A percentile compares a stretch with the other conserved stretches of the same genome.
phyloP scores from a whole-genome alignment of 768 basidiomycete species.

The Lentinula aciculospora region DNA sequence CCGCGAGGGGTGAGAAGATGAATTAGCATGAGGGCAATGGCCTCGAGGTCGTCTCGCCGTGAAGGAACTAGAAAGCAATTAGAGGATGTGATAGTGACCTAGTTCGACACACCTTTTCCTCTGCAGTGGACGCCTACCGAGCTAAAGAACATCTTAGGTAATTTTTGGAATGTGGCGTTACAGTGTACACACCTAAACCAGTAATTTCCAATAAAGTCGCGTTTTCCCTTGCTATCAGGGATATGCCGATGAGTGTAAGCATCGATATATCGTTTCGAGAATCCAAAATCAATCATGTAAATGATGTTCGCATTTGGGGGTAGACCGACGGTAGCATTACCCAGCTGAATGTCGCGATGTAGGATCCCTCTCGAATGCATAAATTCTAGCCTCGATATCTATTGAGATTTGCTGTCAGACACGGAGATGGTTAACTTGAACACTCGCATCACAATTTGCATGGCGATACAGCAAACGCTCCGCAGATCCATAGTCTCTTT shows the following conservation, averaged over 20 bases:
- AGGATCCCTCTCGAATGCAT: conserved; percentile 74
- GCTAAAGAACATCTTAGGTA: conserved; percentile 19
- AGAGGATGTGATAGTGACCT: not conserved
- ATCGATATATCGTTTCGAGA: conserved; percentile 76
- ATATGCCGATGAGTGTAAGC: conserved; percentile 61
- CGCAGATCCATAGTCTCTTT: conserved; percentile 61
- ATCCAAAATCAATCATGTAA: conserved; percentile 86
- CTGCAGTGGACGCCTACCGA: conserved; percentile 75
- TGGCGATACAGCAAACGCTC: conserved; percentile 68
- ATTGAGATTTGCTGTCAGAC: not conserved
- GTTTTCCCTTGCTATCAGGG: conserved; percentile 57
- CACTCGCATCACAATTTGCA: conserved; percentile 58
- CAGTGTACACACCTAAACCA: conserved; percentile 56
- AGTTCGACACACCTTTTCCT: conserved; percentile 49
- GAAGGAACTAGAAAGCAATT: conserved; percentile 54
- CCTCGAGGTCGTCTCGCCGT: conserved; percentile 75
- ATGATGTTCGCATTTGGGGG: conserved; percentile 52
- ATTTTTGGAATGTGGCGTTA: not conserved
- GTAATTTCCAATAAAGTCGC: conserved; percentile 80
- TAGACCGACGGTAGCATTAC: conserved; percentile 66
- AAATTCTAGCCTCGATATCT: conserved; percentile 69
- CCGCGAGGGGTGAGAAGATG: conserved; percentile 75
- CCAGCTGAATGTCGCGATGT: conserved; percentile 76
- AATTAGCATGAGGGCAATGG: conserved; percentile 72
- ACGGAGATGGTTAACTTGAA: not conserved